Evolutionary conservation across 1,139 yeast genomes (phyloP).

Genomic region (Meyerozyma sp.): DNA sequence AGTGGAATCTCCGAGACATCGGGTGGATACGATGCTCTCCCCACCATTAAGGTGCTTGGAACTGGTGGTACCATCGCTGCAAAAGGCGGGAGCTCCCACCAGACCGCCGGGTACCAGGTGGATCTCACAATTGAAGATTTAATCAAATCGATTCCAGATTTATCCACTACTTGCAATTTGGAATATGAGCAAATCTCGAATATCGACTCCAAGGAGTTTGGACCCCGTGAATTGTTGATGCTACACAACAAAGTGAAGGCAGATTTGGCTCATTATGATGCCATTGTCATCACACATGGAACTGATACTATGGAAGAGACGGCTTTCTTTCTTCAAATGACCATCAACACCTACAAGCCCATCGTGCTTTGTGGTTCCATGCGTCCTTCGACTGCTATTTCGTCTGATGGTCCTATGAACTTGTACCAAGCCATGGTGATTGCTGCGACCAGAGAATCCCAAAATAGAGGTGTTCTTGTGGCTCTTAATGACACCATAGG

Average conservation of each 20-base stretch:
- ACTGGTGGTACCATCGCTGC: constrained; percentile 77
- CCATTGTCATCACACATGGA: constrained; percentile 66
- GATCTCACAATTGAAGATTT: constrained; percentile 63
- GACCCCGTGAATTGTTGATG: constrained; percentile 31
- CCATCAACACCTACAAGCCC: constrained; percentile 53
- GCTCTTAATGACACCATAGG: constrained; percentile 65
- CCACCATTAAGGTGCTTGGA: constrained; percentile 54
- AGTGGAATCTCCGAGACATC: constrained; percentile 11
- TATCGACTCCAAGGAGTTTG: constrained; percentile 60
- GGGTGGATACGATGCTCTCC: constrained; percentile 16
- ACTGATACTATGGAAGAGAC: constrained; percentile 73
- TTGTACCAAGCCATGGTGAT: constrained; percentile 65
- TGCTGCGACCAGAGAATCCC: constrained; percentile 46
- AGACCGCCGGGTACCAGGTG: constrained; percentile 65
- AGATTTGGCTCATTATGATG: constrained; percentile 44
- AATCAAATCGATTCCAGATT: constrained; percentile 54
- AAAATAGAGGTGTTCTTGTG: constrained; percentile 57
- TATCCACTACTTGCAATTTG: constrained; percentile 50
- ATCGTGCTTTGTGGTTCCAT: constrained; percentile 67
- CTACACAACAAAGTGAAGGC: constrained; percentile 38
- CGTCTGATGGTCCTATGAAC: constrained; percentile 72
- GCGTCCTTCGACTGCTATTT: constrained; percentile 67
- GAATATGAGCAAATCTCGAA: constrained; percentile 64
- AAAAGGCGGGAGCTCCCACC: constrained; percentile 49
- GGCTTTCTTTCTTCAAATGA: constrained; percentile 59